Base-by-base conservation (phyloP, 208 protist genomes). In the Leishmania tropica region DNA sequence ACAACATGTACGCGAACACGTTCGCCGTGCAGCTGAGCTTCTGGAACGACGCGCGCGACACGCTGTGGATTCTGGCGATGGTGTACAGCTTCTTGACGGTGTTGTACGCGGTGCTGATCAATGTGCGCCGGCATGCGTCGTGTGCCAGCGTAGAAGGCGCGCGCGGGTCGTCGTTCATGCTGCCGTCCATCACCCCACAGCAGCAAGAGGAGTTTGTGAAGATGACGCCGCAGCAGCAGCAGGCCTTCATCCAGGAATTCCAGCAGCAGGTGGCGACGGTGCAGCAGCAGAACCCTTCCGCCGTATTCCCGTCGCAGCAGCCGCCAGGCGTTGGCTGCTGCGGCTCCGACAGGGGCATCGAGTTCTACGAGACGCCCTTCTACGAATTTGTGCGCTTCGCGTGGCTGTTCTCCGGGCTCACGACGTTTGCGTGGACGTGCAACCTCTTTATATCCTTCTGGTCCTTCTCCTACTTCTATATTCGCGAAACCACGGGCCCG, bases 361-460 rank as follows among this genome's bases (percentile, higher is more conserved):
- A 95, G 85, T 79, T 97, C 51, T 97, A 95, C 87, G 91, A 92
- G 37, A 97, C 94, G 3, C 91, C 92, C 21, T 93, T 93, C 56
- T 97, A 96, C 84, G 92, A 95, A 70, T 94, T 95, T 77, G 88
- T 96, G 71, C 92, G 94, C 79, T 73, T 95, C 65, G 94, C 92
- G 62, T 97, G 94, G 93, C 84, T 93, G 73, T 85, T 94, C 64
- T 85, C 87, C n/a, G 94, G 92, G 2, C 75, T 97, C 28, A 92
- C 88, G 6, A 83, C 86, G 8, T 83, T 97, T 64, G 83, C 88
- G 45, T 97, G 91, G 90, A 85, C 82, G 7, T 83, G 58, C 77
- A 94, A 90, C 80, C 68, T 94, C 1, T 82, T 94, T 58, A 45
- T 88, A 47, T 95, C 90, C 73, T 95, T 93, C 78, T 96, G 88